Percentiles rank a stretch among this genome's conserved stretches.
Evolutionary conservation across 2,329 filamentous ascomycete species (phyloP).

Genomic region (Domatiomyces catenatus): DNA sequence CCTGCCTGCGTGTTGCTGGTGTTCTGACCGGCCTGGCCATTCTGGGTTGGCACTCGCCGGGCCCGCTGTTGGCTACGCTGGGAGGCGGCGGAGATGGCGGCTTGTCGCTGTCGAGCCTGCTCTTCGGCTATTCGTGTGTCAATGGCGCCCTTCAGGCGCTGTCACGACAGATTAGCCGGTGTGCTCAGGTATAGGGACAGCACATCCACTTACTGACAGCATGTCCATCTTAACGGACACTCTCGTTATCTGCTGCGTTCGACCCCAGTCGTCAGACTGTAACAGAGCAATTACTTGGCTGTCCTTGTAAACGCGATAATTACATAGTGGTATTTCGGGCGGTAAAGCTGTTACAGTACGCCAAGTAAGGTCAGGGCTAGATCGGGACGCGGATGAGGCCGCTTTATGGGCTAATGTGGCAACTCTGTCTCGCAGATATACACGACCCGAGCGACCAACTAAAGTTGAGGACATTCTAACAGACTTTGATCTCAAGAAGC

Average conservation of each 20-base stretch:
- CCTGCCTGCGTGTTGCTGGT: slow-evolving; percentile 18
- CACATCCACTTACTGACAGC: background rate
- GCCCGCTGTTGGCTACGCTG: slow-evolving; percentile 29
- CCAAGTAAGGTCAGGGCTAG: background rate
- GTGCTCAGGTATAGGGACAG: background rate
- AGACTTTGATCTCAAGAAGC: slow-evolving; percentile 1
- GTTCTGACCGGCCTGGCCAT: slow-evolving; percentile 19
- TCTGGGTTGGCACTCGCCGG: slow-evolving; percentile 26
- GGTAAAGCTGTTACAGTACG: too few relatives aligned
- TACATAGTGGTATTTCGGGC: too few relatives aligned
- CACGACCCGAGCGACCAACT: slow-evolving; percentile 9
- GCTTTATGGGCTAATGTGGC: background rate
- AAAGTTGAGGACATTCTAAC: slow-evolving; percentile 7
- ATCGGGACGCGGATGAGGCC: background rate
- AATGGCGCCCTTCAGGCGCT: slow-evolving; percentile 73
- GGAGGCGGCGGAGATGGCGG: slow-evolving; percentile 23
- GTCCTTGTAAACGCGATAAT: too few relatives aligned
- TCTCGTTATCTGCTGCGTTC: background rate
- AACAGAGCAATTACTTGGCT: background rate
- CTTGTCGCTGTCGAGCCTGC: slow-evolving; percentile 57
- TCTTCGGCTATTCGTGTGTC: slow-evolving; percentile 82
- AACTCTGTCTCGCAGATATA: slow-evolving; percentile 9
- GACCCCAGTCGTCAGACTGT: background rate
- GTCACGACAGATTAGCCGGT: slow-evolving; percentile 5
- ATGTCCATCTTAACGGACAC: background rate